phyloP scores from a whole-genome alignment of 495 filamentous ascomycete genomes.

The Wilcoxina mikolae region DNA sequence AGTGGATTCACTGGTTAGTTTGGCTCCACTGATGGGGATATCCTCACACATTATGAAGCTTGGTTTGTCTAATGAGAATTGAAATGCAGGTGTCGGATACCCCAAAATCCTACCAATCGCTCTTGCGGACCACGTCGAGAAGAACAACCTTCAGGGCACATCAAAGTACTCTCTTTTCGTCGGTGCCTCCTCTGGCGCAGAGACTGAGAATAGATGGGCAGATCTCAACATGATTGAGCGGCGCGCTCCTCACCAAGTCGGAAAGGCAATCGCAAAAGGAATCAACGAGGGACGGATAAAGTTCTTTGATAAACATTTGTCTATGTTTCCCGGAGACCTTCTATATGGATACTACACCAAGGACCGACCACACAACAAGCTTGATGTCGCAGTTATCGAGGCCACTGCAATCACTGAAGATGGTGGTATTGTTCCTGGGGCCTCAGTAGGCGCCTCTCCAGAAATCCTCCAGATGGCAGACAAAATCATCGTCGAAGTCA shows the following conservation, averaged over 20 bases:
- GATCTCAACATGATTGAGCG: constrained; percentile 76
- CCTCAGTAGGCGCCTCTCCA: constrained; percentile 71
- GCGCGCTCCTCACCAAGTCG: constrained; percentile 73
- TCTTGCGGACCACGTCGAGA: constrained; percentile 77
- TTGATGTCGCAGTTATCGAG: constrained; percentile 78
- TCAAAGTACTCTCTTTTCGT: constrained; percentile 77
- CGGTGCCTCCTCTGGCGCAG: constrained; percentile 73
- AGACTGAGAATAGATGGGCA: constrained; percentile 88
- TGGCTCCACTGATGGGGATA: too few species aligned
- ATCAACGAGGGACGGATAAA: constrained; percentile 82
- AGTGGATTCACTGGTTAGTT: constrained; percentile 59
- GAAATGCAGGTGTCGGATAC: constrained; percentile 41
- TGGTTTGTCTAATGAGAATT: not conserved
- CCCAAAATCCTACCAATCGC: constrained; percentile 75
- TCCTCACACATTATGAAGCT: too few species aligned
- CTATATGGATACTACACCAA: constrained; percentile 75
- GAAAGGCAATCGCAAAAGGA: constrained; percentile 78
- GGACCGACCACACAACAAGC: constrained; percentile 52
- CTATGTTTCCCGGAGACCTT: constrained; percentile 83
- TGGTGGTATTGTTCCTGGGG: constrained; percentile 78
- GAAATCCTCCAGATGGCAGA: constrained; percentile 81
- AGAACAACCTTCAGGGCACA: constrained; percentile 72
- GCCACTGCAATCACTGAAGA: constrained; percentile 84
- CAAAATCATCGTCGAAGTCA: constrained; percentile 89
- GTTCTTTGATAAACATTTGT: constrained; percentile 86